Evolutionary conservation across 345 rosid genomes (phyloP), one percentile per base, ranked within the genome.

Genomic region (Arabis hirsuta): DNA sequence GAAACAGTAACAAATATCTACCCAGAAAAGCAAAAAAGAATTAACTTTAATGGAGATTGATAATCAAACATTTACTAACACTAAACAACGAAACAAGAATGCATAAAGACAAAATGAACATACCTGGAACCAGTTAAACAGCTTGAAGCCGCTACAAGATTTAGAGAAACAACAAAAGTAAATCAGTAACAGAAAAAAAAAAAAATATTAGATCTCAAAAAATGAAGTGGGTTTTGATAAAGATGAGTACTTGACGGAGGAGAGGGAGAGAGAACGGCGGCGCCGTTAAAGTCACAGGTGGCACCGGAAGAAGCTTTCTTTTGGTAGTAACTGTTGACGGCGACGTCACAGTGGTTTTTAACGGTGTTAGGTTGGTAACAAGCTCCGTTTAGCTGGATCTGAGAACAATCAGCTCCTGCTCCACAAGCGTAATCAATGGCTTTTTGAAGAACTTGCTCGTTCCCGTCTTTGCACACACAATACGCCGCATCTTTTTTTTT

Each of bases 391-490:
- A 79, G 86, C 42, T 82, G 71, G 80, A 87, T 89, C 46, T 79
- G 70, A 1, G 69, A 9, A 63, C 96, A 89, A 32, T 89, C 96
- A 58, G 86, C 96, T 55, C 96, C 96, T 44, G 84, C 81, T 72
- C 99, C 99, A 73, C 99, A 95, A 10, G 99, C 99, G 65, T 84
- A 95, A 73, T 95, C 99, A 31, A 95, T 52, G 2, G 84, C 53
- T 46, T 88, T 95, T 69, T 95, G 99, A 27, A 88, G 82, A 7
- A 36, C 79, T 34, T 69, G 9, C 8, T 90, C 96, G 69, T 83
- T 46, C 41, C 96, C 96, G 69, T 88, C 91, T 81, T 84, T 95
- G 56, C 99, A 95, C 5, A 91, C 6, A 64, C 99, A 95, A 69
- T 91, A 95, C 10, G 70, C 71, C 10, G 90, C 98, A 65, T 81